Percentiles rank a stretch among this genome's conserved stretches.
Evolutionary conservation across 2,329 filamentous ascomycete species (phyloP).

Genomic region (Botrytis cinerea): DNA sequence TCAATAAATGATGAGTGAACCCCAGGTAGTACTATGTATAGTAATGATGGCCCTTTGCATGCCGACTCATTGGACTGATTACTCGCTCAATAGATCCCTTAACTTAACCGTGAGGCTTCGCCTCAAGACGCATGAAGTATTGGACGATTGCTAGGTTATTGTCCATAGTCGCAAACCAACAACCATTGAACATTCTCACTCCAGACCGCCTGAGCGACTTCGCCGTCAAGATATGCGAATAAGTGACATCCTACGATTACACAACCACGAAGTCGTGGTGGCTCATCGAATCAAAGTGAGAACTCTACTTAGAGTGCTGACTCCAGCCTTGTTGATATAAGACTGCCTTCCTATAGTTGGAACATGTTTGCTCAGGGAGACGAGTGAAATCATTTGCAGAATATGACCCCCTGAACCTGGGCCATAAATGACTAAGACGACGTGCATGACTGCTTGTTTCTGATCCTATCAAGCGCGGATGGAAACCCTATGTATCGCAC

Average conservation of each 20-base stretch:
- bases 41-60: neutral
- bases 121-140: neutral
- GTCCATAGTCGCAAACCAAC: neutral
- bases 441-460: neutral
- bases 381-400: neutral
- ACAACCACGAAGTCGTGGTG: constrained; percentile 14
- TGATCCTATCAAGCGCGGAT: neutral
- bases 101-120: neutral
- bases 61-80: constrained; percentile 5
- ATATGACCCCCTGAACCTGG: neutral
- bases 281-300: constrained; percentile 16
- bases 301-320: constrained; percentile 18
- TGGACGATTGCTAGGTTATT: neutral
- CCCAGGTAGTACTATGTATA: neutral
- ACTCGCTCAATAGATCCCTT: neutral
- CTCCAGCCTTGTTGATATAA: neutral
- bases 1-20: neutral
- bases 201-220: constrained; percentile 14
- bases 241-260: neutral
- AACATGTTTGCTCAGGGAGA: neutral
- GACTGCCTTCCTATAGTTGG: neutral
- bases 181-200: neutral
- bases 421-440: constrained; percentile 1
- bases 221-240: neutral
- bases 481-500: neutral